Evolutionary conservation across 441 rosid genomes (phyloP).

Genomic region (Euphorbia schlechtendalii): DNA sequence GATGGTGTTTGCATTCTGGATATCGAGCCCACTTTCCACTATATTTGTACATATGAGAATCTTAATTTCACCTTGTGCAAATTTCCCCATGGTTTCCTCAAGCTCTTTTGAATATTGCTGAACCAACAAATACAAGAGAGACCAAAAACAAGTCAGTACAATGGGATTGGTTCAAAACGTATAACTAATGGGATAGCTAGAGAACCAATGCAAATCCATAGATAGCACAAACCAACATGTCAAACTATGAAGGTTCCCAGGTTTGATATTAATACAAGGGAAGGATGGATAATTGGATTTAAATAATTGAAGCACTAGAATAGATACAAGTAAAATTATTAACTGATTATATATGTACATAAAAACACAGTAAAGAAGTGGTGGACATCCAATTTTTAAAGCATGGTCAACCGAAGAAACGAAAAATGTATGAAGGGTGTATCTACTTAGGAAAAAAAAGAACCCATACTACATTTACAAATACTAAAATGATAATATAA

Average conservation of each 20-base stretch:
- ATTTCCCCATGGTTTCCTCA: slow-evolving; percentile 93
- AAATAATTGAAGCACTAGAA: not conserved
- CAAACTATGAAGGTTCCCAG: not conserved
- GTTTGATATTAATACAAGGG: no score
- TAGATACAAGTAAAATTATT: not conserved
- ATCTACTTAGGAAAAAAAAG: not conserved
- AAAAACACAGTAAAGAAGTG: not conserved
- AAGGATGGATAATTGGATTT: not conserved
- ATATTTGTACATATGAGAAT: slow-evolving; percentile 90
- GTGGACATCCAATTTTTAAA: not conserved
- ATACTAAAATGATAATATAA: not conserved
- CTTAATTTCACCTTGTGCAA: slow-evolving; percentile 70
- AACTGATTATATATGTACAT: not conserved
- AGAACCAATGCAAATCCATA: not conserved
- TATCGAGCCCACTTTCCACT: slow-evolving; percentile 98
- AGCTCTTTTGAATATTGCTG: slow-evolving; percentile 93
- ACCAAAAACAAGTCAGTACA: not conserved
- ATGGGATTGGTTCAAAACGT: not conserved
- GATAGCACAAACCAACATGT: not conserved
- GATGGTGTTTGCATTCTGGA: slow-evolving; percentile 95
- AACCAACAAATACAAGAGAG: slow-evolving; percentile 18
- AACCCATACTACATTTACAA: not conserved
- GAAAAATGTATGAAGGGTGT: not conserved
- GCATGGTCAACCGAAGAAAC: not conserved
- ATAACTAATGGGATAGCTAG: not conserved